Evolutionary conservation across 139 green algal genomes (phyloP).

Genomic region (Micromonas commoda): DNA sequence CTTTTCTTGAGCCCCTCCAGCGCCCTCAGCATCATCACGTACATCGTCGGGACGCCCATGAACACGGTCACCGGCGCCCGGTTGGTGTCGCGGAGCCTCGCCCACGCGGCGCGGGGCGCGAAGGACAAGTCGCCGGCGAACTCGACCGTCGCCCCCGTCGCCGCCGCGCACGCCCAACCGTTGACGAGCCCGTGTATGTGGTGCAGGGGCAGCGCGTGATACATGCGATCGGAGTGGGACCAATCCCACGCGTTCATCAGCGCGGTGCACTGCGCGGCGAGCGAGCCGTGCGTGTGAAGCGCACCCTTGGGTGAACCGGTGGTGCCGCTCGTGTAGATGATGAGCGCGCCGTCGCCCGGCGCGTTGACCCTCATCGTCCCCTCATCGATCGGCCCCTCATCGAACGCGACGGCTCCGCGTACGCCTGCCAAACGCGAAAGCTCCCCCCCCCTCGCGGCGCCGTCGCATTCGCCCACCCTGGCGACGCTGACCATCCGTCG

Average conservation of each 20-base stretch:
- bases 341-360: constrained; percentile 54
- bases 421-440: too few species aligned
- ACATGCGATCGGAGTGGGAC: constrained; percentile 61
- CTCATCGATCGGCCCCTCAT: too few species aligned
- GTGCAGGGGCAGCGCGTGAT: constrained; percentile 89
- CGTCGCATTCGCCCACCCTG: not conserved
- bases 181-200: constrained; percentile 91
- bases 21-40: constrained; percentile 64
- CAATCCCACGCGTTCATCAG: constrained; percentile 66
- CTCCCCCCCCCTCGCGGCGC: too few species aligned
- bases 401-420: too few species aligned
- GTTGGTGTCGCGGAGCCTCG: not conserved
- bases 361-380: not conserved
- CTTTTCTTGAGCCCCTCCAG: constrained; percentile 50
- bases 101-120: not conserved
- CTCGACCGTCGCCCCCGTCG: constrained; percentile 61
- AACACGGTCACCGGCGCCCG: constrained; percentile 58
- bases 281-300: constrained; percentile 61
- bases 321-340: constrained; percentile 97
- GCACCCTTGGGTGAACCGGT: constrained; percentile 88
- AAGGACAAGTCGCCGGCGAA: constrained; percentile 70
- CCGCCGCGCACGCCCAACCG: constrained; percentile 68
- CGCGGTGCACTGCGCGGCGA: constrained; percentile 53
- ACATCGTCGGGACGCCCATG: constrained; percentile 98
- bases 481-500: not conserved